Evolutionary conservation across 2,329 filamentous ascomycete genomes (phyloP).

Genomic region (Remersonia thermophila): DNA sequence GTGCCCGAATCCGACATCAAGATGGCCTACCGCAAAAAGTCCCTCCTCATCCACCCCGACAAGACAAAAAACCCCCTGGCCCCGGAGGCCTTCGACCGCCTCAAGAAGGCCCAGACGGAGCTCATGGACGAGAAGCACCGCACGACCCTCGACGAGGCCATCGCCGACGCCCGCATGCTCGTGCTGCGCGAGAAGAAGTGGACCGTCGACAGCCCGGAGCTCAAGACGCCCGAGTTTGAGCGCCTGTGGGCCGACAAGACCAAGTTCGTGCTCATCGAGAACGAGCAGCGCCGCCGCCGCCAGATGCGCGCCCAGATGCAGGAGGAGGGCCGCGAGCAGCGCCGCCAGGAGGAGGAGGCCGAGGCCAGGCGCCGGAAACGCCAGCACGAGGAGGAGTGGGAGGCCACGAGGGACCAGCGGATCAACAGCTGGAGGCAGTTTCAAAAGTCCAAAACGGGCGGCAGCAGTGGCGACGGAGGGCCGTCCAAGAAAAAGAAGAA

Average conservation of each 20-base stretch:
- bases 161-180: conserved; percentile 89
- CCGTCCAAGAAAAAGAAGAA: conserved; percentile 59
- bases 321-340: conserved; percentile 84
- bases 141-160: conserved; percentile 77
- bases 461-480: conserved; percentile 14
- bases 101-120: conserved; percentile 87
- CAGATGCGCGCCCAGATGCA: conserved; percentile 92
- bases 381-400: conserved; percentile 91
- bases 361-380: conserved; percentile 74
- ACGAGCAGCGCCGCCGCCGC: conserved; percentile 70
- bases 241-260: conserved; percentile 84
- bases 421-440: conserved; percentile 94
- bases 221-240: conserved; percentile 72
- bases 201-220: conserved; percentile 76
- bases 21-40: conserved; percentile 85
- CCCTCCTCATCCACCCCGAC: conserved; percentile 96
- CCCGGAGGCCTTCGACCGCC: conserved; percentile 88
- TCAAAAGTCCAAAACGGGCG: conserved; percentile 56
- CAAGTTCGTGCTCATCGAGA: conserved; percentile 80
- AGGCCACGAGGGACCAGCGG: conserved; percentile 77
- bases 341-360: conserved; percentile 71
- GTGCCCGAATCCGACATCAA: conserved; percentile 96
- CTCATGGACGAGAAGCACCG: conserved; percentile 93
- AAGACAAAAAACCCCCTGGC: conserved; percentile 86
- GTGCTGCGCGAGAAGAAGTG: conserved; percentile 91